These are phyloP conservation scores for Candida golubevii DNA, from an alignment of 805 yeast genomes.

Conservation along the genomic window DNA sequence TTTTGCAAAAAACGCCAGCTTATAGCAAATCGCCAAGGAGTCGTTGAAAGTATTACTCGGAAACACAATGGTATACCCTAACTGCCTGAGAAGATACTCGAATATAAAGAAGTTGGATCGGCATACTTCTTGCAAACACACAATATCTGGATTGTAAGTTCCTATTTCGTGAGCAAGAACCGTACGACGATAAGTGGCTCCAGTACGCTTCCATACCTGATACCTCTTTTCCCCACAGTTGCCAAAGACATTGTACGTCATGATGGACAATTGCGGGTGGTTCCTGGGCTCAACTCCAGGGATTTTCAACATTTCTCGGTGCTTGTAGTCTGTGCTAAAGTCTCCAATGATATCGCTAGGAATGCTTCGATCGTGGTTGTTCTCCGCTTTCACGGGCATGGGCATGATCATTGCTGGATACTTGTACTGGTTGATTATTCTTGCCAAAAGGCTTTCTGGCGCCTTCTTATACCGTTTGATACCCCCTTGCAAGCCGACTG, in stretches of 20 bases:
- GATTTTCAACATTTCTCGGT: background rate
- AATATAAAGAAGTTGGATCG: too few species aligned
- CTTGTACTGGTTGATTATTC: too few species aligned
- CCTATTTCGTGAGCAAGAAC: slow-evolving; percentile 1
- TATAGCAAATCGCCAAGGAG: slow-evolving; percentile 5
- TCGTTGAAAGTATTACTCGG: background rate
- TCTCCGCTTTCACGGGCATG: too few species aligned
- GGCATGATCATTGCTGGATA: too few species aligned
- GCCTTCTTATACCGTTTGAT: too few species aligned
- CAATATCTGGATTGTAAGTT: slow-evolving; percentile 3
- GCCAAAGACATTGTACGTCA: slow-evolving; percentile 60
- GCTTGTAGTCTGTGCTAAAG: background rate
- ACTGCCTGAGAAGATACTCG: background rate
- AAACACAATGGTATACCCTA: background rate
- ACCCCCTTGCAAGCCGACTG: too few species aligned
- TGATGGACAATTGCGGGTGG: slow-evolving; percentile 36
- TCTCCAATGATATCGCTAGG: background rate
- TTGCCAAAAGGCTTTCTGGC: too few species aligned
- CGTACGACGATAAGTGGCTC: background rate
- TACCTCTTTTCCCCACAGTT: background rate
- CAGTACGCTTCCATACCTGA: background rate
- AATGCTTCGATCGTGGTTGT: too few species aligned
- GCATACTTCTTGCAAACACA: slow-evolving; percentile 3
- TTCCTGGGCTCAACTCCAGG: background rate
- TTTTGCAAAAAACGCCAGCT: background rate